Conservation (phyloP, 2,329 filamentous ascomycete genomes). For the Colletotrichum kahawae region DNA sequence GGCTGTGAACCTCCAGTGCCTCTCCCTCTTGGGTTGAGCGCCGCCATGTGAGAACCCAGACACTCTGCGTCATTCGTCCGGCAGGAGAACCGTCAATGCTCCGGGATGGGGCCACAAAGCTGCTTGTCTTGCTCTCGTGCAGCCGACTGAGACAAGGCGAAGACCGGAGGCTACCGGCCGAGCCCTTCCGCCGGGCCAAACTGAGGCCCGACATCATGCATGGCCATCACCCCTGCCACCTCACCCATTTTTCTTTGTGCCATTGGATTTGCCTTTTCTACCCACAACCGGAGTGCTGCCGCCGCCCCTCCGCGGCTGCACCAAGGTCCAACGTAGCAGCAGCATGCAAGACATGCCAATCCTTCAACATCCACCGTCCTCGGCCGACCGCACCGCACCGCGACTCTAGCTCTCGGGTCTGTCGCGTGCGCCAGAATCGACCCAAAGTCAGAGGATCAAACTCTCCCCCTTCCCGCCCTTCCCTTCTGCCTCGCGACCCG, state of each 20-base stretch:
- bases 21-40: neutral
- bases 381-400: neutral
- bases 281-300: neutral
- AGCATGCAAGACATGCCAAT: slow-evolving; percentile 5
- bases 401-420: neutral
- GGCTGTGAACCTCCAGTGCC: neutral
- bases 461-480: neutral
- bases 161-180: neutral
- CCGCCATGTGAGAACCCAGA: neutral
- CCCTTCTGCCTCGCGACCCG: neutral
- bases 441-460: neutral
- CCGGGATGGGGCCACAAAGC: neutral
- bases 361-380: neutral
- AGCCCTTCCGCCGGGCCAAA: neutral
- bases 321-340: neutral
- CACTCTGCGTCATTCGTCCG: neutral
- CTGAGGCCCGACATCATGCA: slow-evolving; percentile 1
- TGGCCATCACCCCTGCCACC: neutral
- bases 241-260: neutral
- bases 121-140: neutral
- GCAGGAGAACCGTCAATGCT: neutral
- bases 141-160: neutral
- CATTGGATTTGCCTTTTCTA: neutral
- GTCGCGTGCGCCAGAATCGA: neutral
- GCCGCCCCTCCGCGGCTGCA: neutral